phyloP scores from a whole-genome alignment of 176 grass and related monocot genomes.

The Ampelocalamus luodianensis region DNA sequence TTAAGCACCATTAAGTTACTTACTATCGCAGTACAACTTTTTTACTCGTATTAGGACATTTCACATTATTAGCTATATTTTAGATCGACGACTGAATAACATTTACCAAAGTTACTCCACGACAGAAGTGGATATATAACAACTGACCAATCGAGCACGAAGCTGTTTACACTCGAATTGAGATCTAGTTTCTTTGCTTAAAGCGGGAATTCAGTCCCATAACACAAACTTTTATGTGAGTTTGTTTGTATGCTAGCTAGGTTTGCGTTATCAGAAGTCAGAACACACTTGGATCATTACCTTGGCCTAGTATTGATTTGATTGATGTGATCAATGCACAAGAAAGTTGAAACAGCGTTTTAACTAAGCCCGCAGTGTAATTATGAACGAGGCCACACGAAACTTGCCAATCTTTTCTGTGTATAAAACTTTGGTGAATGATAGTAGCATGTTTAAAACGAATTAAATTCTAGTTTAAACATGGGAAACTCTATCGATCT shows the following conservation, averaged over 20 bases:
- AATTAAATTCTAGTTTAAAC: neutral
- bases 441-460: neutral
- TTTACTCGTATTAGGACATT: neutral
- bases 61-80: neutral
- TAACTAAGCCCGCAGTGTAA: neutral
- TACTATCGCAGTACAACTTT: neutral
- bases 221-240: neutral
- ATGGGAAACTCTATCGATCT: neutral
- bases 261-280: neutral
- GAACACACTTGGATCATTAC: neutral
- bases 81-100: neutral
- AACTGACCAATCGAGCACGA: neutral
- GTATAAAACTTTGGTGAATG: neutral
- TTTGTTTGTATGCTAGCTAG: neutral
- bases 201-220: neutral
- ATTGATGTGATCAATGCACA: neutral
- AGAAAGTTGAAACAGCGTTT: neutral
- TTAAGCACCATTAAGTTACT: neutral
- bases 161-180: neutral
- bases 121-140: neutral
- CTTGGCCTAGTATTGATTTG: neutral
- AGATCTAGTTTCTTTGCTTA: neutral
- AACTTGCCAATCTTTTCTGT: neutral
- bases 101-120: neutral
- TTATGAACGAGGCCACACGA: neutral